A percentile compares a stretch with the other conserved stretches of the same genome.
Evolutionary conservation across 192 early-diverging fungal genomes (phyloP).

Genomic region (Gonapodya sp.): DNA sequence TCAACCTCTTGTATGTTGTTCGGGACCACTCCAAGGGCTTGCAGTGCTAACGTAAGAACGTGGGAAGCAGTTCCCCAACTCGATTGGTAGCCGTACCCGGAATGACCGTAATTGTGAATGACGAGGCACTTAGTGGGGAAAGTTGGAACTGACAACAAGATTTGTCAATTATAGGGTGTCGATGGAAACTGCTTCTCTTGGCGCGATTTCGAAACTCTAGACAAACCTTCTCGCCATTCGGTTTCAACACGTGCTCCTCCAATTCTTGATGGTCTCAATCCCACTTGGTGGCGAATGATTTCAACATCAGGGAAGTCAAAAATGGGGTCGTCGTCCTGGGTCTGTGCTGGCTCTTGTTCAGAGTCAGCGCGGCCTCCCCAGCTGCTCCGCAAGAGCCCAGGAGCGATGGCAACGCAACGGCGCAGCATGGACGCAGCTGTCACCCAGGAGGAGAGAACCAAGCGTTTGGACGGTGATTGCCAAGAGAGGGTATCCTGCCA

Average conservation of each 20-base stretch:
- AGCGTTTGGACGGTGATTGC: too few species aligned
- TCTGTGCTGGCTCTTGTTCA: not conserved
- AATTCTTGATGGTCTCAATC: not conserved
- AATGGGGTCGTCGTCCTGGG: not conserved
- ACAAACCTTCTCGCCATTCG: not conserved
- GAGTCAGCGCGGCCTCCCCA: not conserved
- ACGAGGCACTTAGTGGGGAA: not conserved
- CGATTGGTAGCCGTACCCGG: slow-evolving; percentile 11
- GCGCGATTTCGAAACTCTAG: too few species aligned
- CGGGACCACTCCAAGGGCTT: not conserved
- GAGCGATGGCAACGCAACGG: not conserved
- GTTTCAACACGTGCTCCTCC: not conserved
- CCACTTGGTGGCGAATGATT: not conserved
- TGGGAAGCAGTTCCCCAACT: not conserved
- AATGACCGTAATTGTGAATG: slow-evolving; percentile 1
- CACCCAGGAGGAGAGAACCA: too few species aligned
- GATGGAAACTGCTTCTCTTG: too few species aligned
- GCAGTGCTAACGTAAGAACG: not conserved
- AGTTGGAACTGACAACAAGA: not conserved
- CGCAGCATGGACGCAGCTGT: not conserved
- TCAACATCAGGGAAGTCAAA: not conserved
- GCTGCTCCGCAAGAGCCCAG: not conserved
- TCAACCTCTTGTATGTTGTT: not conserved
- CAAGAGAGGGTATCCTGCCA: too few species aligned
- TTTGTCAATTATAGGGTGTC: too few species aligned